Evolutionary conservation across 345 rosid species (phyloP).

Genomic region (Eucalyptus marginata): DNA sequence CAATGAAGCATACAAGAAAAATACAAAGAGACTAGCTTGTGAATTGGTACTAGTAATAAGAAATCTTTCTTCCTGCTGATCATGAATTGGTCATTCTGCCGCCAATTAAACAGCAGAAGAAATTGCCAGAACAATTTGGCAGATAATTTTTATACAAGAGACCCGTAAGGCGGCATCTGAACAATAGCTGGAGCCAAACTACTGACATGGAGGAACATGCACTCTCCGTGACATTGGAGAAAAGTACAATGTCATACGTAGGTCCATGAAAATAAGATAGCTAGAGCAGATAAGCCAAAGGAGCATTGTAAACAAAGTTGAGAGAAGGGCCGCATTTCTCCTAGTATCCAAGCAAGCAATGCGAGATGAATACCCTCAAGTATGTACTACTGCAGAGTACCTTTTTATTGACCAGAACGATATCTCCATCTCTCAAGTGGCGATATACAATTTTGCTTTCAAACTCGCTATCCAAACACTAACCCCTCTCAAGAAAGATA

Average conservation of each 20-base stretch:
- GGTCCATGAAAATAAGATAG: neutral
- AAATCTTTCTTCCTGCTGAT: neutral
- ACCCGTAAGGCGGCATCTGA: neutral
- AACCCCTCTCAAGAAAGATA: too few species aligned
- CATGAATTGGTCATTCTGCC: neutral
- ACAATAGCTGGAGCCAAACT: neutral
- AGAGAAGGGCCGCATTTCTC: neutral
- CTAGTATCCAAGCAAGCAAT: neutral
- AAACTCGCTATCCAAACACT: too few species aligned
- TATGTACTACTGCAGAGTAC: constrained; percentile 5
- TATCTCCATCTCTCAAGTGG: too few species aligned
- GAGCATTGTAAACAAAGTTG: neutral
- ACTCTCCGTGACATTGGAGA: neutral
- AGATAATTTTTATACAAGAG: neutral
- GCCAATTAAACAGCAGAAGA: neutral
- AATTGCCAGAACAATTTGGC: neutral
- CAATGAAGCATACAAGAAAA: neutral
- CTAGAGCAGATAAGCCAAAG: neutral
- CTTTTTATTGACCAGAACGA: constrained; percentile 43
- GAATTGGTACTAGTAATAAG: neutral
- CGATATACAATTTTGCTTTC: too few species aligned
- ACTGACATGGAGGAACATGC: neutral
- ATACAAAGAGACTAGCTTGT: neutral
- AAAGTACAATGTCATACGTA: neutral
- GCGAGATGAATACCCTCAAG: neutral